phyloP scores from a whole-genome alignment of 2,329 filamentous ascomycete genomes.

The Nigrospora osmanthi region DNA sequence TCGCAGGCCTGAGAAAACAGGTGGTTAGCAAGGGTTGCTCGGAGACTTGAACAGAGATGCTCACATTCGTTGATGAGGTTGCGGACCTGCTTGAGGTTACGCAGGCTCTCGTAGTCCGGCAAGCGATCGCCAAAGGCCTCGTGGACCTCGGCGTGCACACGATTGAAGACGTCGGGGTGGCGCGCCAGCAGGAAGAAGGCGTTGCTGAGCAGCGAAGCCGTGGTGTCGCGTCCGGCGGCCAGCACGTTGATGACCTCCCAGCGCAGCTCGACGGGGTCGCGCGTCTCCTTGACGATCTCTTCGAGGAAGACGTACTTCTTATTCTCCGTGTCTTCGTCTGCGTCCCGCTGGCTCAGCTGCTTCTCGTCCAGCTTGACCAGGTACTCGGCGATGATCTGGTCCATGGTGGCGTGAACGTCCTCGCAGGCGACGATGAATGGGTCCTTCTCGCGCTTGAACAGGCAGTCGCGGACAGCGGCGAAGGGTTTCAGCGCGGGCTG shows the following conservation, averaged over 20 bases:
- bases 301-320: conserved; percentile 67
- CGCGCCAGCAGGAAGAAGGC: conserved; percentile 55
- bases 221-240: conserved; percentile 65
- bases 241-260: conserved; percentile 70
- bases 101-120: conserved; percentile 56
- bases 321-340: background rate
- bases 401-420: background rate
- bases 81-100: conserved; percentile 59
- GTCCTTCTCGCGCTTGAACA: background rate
- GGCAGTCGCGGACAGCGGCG: background rate
- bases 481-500: background rate
- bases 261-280: conserved; percentile 54
- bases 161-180: conserved; percentile 46
- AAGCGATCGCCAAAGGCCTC: conserved; percentile 37
- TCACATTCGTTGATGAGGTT: conserved; percentile 38
- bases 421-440: conserved; percentile 1
- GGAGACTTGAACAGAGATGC: background rate
- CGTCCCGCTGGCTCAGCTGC: background rate
- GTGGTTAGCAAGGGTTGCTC: background rate
- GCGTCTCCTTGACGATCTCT: conserved; percentile 63
- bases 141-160: conserved; percentile 53
- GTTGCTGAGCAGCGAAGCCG: conserved; percentile 60
- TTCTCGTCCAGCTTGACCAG: conserved; percentile 1
- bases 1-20: background rate
- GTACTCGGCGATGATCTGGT: conserved; percentile 1